Percentiles rank a stretch among this genome's conserved stretches.
Conservation (phyloP, 2,329 filamentous ascomycete species). For the Verticillium albo-atrum region DNA sequence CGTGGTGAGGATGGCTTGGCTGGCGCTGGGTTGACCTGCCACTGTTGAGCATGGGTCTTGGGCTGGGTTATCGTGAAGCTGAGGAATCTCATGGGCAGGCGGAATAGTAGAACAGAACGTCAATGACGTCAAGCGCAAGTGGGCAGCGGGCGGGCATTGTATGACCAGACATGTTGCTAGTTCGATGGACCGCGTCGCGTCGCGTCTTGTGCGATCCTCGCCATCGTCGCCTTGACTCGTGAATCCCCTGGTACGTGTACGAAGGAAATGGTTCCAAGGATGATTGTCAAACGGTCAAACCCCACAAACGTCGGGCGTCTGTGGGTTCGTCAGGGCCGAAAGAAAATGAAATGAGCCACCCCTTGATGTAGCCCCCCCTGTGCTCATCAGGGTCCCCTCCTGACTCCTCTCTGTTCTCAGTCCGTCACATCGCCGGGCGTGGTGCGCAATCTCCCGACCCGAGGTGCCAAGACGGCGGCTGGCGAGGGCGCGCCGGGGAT, state of each 20-base stretch:
- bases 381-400: slow-evolving; percentile 3
- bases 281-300: too few relatives aligned
- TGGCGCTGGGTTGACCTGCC: background rate
- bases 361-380: slow-evolving; percentile 1
- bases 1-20: slow-evolving; percentile 46
- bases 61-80: background rate
- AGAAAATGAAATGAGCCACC: background rate
- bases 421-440: background rate
- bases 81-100: background rate
- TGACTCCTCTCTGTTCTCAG: too few relatives aligned
- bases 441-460: background rate
- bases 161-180: background rate
- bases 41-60: background rate
- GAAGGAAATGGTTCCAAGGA: too few relatives aligned
- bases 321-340: background rate
- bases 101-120: background rate
- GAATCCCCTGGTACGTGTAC: too few relatives aligned
- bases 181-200: background rate
- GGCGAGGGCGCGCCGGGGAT: background rate
- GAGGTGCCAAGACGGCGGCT: background rate
- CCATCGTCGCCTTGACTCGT: background rate
- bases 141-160: background rate
- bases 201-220: too few relatives aligned
- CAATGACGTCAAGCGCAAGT: background rate
- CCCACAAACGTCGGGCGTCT: background rate